phyloP scores from a whole-genome alignment of 2,329 filamentous ascomycete genomes.

The Colletotrichum horii region DNA sequence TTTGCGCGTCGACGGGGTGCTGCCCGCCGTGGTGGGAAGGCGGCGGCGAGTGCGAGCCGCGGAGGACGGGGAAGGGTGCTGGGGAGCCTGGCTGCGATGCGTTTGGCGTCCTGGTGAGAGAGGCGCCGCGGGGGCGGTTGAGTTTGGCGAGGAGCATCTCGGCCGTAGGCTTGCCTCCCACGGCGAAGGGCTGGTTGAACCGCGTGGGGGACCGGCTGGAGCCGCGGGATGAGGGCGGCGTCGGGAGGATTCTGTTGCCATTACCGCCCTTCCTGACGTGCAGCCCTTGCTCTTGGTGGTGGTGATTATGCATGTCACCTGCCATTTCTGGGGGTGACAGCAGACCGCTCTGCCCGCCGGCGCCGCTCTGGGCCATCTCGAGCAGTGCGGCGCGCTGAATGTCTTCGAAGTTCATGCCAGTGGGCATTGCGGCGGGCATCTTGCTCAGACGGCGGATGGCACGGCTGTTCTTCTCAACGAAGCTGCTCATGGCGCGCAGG shows the following conservation, averaged over 20 bases:
- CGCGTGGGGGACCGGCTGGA: constrained; percentile 32
- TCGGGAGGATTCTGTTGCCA: constrained; percentile 19
- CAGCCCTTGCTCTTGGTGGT: neutral
- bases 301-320: neutral
- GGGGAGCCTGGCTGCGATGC: neutral
- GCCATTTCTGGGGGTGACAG: constrained; percentile 5
- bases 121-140: neutral
- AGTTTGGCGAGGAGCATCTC: constrained; percentile 19
- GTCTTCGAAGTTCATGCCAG: constrained; percentile 33
- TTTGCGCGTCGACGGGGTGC: constrained; percentile 8
- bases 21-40: constrained; percentile 12
- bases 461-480: constrained; percentile 47
- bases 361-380: constrained; percentile 17
- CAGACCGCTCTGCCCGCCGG: neutral
- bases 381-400: constrained; percentile 28
- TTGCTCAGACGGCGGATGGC: constrained; percentile 47
- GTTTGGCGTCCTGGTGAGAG: neutral
- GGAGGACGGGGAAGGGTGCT: constrained; percentile 22
- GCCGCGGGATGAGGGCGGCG: constrained; percentile 37
- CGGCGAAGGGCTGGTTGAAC: constrained; percentile 12
- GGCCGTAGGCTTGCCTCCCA: constrained; percentile 7
- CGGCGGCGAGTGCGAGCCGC: constrained; percentile 26
- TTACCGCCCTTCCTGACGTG: neutral
- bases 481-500: constrained; percentile 48
- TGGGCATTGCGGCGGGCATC: constrained; percentile 32